Evolutionary conservation across 2,329 filamentous ascomycete genomes (phyloP), one percentile per base, ranked within the genome.

Genomic region (Penicillium occitanis): DNA sequence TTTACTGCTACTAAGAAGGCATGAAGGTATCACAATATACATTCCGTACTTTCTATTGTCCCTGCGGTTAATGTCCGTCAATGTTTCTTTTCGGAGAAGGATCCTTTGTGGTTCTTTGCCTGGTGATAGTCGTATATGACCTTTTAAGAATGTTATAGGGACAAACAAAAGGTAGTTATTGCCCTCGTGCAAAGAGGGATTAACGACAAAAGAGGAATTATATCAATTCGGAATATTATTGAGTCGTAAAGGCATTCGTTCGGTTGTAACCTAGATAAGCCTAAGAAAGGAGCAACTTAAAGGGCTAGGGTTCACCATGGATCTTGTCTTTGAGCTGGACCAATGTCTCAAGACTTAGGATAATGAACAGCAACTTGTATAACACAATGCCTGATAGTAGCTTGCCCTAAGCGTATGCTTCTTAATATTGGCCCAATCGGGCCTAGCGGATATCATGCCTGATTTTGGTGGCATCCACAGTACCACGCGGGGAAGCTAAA

Each of bases 401-500:
- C 30, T 57, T 37, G 28, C 33, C 30, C 10, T 57, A 22, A 37
- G n/a, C 2, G 14, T 5, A 19, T 19, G 50, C 48, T 51, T 28
- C 30, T 14, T 30, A 6, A 30, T 17, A 28, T 14, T 22, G 25
- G 30, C 60, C 46, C 33, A 53, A 53, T 17, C 10, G 19, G 60
- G 60, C 51, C 60, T 63, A 63, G 60, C 60, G 35, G 53, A 25
- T 37, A 2, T 17, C 5, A 19, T 57, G 53, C 33, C 53, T 57
- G 51, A 55, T 55, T 55, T 55, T 33, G 19, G 53, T 25, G 33
- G 60, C 60, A 63, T 40, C 1, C 7, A 8, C 35, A 10, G 44
- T 25, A 48, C 11, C 25, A 59, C 63, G 63, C 58, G 63, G 63
- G 63, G 63, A 60, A 61, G 57, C 44, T 30, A 51, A 8, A 61